These are phyloP conservation scores for Dryas integrifolia DNA, from an alignment of 331 rosid genomes.

Conservation along the genomic window DNA sequence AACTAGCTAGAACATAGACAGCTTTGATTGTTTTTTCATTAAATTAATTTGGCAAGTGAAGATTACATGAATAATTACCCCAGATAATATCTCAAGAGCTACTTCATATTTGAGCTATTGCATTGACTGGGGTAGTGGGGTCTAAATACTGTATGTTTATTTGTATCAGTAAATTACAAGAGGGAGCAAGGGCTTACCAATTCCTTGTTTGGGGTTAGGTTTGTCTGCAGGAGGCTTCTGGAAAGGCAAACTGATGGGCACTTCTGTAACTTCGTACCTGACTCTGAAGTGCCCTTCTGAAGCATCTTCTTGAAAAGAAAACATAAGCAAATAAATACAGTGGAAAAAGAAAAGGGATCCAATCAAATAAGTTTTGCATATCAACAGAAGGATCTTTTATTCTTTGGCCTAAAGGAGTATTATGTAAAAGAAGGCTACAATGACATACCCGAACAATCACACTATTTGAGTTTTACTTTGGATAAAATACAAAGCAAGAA, in stretches of 20 bases:
- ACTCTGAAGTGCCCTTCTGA: slow-evolving; percentile 76
- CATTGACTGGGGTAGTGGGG: neutral
- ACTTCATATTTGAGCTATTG: neutral
- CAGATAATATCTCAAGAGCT: neutral
- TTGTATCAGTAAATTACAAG: slow-evolving; percentile 2
- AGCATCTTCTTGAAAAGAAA: slow-evolving; percentile 43
- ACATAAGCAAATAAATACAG: neutral
- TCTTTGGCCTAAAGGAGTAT: neutral
- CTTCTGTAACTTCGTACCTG: slow-evolving; percentile 75
- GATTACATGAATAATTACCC: neutral
- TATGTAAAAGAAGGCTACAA: neutral
- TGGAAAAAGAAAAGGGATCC: neutral
- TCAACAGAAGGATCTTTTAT: slow-evolving; percentile 7
- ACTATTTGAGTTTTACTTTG: neutral
- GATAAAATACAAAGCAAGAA: neutral
- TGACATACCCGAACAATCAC: neutral
- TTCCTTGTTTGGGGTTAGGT: slow-evolving; percentile 98
- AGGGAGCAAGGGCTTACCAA: slow-evolving; percentile 55
- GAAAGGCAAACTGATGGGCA: slow-evolving; percentile 74
- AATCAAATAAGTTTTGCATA: slow-evolving; percentile 2
- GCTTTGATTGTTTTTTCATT: neutral
- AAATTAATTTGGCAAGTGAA: neutral
- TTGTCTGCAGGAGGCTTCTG: slow-evolving; percentile 94
- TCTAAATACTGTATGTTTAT: neutral
- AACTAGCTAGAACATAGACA: neutral